Conservation (phyloP, 2,329 filamentous ascomycete genomes). For the Cladophialophora immunda region DNA sequence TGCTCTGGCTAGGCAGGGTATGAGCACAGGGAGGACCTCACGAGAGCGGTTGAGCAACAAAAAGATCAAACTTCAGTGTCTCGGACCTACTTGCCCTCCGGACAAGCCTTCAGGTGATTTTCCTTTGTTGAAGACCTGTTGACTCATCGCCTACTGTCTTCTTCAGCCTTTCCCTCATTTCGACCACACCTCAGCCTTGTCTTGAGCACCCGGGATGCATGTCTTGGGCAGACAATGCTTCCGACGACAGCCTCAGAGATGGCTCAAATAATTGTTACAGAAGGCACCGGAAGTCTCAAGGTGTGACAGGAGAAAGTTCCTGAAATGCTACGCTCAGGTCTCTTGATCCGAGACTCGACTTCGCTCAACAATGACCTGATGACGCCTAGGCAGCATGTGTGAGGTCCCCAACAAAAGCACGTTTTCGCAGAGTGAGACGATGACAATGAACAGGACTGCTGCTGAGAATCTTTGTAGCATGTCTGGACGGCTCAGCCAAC, state of each 20-base stretch:
- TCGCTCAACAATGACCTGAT: not conserved
- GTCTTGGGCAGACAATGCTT: not conserved
- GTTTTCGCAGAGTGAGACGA: not conserved
- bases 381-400: not conserved
- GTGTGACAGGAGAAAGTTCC: not conserved
- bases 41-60: not conserved
- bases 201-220: not conserved
- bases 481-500: not conserved
- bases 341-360: not conserved
- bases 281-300: not conserved
- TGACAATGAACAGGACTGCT: not conserved
- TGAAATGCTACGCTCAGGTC: not conserved
- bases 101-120: not conserved
- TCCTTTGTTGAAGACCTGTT: not conserved
- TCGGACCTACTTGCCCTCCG: not conserved
- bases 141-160: not conserved
- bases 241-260: not conserved
- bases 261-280: not conserved
- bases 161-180: not conserved
- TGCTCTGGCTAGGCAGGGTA: constrained; percentile 25
- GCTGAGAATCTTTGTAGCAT: not conserved
- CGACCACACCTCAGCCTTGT: not conserved
- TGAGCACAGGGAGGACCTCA: not conserved
- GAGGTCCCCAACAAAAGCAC: not conserved
- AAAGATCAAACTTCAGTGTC: not conserved